Evolutionary conservation across 225 moss, liverwort and hornwort species (phyloP).

Genomic region (Thuidium tamariscinum): DNA sequence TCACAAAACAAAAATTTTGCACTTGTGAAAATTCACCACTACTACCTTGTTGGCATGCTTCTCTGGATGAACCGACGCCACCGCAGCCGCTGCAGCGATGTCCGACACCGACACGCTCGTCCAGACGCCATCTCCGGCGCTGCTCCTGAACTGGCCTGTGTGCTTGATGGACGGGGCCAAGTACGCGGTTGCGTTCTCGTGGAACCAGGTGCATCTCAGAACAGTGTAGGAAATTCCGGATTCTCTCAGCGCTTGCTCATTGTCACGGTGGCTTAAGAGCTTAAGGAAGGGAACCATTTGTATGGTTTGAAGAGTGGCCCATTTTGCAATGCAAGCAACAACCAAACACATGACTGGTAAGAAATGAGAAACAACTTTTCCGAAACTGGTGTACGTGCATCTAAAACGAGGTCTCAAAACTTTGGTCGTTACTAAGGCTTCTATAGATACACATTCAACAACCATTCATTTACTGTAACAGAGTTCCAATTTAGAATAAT

Average conservation of each 20-base stretch:
- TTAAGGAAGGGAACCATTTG: background rate
- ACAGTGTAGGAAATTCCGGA: background rate
- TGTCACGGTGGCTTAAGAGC: background rate
- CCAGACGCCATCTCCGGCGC: constrained; percentile 6
- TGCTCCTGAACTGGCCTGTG: constrained; percentile 1
- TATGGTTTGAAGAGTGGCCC: too few species aligned
- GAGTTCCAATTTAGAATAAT: background rate
- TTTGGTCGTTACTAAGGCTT: background rate
- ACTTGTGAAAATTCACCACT: background rate
- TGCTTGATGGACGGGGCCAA: background rate
- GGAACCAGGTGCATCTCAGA: background rate
- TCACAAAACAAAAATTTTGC: too few species aligned
- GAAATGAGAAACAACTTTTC: background rate
- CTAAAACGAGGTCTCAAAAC: background rate
- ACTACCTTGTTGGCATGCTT: background rate
- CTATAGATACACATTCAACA: too few species aligned
- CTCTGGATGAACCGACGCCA: background rate
- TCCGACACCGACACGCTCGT: background rate
- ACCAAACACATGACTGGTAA: background rate
- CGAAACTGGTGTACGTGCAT: background rate
- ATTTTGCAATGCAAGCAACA: background rate
- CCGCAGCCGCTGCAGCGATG: constrained; percentile 1
- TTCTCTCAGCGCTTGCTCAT: background rate
- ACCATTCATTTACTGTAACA: background rate
- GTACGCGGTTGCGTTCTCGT: background rate